A percentile compares a stretch with the other conserved stretches of the same genome.
Conservation (phyloP, 2,329 filamentous ascomycete species). For the Grosmannia huntii region DNA sequence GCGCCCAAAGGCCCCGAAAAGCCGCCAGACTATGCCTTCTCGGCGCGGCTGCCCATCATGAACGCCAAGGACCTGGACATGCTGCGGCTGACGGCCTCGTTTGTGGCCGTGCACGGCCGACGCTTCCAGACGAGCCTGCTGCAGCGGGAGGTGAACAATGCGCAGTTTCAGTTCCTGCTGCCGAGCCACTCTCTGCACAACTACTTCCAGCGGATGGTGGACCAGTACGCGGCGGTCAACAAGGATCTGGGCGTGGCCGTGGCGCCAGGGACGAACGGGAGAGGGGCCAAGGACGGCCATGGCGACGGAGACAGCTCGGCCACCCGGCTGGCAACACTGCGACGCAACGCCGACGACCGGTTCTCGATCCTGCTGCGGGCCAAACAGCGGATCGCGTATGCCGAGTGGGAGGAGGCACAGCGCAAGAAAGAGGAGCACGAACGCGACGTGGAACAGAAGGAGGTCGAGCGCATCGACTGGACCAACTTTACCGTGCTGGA, state of each 20-base stretch:
- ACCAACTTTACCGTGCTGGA: conserved; percentile 94
- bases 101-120: conserved; percentile 84
- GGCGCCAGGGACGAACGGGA: conserved; percentile 48
- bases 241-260: conserved; percentile 46
- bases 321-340: conserved; percentile 58
- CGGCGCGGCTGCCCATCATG: conserved; percentile 93
- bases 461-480: conserved; percentile 88
- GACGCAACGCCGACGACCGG: conserved; percentile 64
- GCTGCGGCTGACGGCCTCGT: conserved; percentile 68
- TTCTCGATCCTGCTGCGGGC: conserved; percentile 70
- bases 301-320: conserved; percentile 56
- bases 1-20: conserved; percentile 69
- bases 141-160: conserved; percentile 80
- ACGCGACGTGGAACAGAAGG: conserved; percentile 63
- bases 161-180: conserved; percentile 90
- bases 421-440: conserved; percentile 84
- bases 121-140: conserved; percentile 83
- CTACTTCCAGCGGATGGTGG: conserved; percentile 84
- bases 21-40: conserved; percentile 83
- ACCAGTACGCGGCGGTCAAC: conserved; percentile 80
- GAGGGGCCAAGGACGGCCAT: conserved; percentile 55
- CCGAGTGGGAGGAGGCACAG: conserved; percentile 71
- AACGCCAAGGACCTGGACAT: conserved; percentile 81
- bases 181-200: conserved; percentile 94
- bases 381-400: conserved; percentile 76